phyloP scores from a whole-genome alignment of 2,329 filamentous ascomycete species.

The Hypoxylon rubiginosum region DNA sequence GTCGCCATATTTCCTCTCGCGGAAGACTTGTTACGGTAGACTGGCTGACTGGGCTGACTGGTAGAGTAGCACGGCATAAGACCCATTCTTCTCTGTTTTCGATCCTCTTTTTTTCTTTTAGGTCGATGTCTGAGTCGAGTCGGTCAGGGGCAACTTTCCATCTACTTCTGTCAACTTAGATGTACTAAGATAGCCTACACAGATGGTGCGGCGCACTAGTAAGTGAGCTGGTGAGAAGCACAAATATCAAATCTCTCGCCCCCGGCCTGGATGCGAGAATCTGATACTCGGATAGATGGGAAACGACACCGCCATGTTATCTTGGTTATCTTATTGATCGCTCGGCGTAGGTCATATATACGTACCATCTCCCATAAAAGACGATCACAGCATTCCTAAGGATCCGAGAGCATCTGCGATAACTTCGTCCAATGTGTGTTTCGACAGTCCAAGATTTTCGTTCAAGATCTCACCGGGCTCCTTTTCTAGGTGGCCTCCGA shows the following conservation, averaged over 20 bases:
- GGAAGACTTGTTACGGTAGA: no score
- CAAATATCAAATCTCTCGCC: neutral
- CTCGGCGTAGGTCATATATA: neutral
- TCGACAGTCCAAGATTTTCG: conserved; percentile 48
- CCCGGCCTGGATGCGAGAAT: neutral
- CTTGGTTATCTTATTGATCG: neutral
- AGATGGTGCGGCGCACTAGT: neutral
- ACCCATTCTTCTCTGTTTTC: neutral
- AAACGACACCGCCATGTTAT: neutral
- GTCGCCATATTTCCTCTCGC: conserved; percentile 1
- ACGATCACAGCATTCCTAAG: conserved; percentile 1
- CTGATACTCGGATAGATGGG: conserved; percentile 3
- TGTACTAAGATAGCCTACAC: neutral
- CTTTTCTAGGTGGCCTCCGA: conserved; percentile 52
- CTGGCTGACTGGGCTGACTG: neutral
- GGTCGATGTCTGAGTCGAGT: conserved; percentile 3
- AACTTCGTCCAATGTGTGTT: conserved; percentile 43
- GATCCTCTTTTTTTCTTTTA: conserved; percentile 1
- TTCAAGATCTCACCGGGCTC: conserved; percentile 52
- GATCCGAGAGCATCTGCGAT: neutral
- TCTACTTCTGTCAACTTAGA: neutral
- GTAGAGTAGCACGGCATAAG: neutral
- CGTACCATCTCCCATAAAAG: neutral
- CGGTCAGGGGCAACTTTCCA: neutral
- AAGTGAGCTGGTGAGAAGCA: neutral